phyloP scores from a whole-genome alignment of 176 grass and related monocot genomes.

The Paspalum vaginatum region DNA sequence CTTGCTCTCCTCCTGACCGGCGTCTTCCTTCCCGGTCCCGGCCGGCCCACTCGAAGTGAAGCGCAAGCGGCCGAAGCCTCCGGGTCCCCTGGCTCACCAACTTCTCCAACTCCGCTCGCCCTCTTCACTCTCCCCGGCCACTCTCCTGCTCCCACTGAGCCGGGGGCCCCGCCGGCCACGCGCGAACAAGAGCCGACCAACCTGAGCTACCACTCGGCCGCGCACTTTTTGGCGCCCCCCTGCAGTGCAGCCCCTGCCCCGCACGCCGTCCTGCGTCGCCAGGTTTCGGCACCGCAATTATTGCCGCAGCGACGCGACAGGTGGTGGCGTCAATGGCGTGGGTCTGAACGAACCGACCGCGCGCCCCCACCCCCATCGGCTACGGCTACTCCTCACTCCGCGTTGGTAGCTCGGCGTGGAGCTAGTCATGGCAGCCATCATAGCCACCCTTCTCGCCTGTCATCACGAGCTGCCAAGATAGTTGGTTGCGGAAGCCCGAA shows the following conservation, averaged over 20 bases:
- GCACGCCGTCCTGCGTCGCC: conserved; percentile 12
- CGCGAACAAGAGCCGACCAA: neutral
- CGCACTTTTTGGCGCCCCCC: conserved; percentile 1
- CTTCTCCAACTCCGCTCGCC: conserved; percentile 15
- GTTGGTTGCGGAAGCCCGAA: neutral
- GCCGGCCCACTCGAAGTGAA: neutral
- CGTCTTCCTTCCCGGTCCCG: neutral
- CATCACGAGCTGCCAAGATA: neutral
- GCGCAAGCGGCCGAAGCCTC: conserved; percentile 3
- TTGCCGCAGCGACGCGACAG: conserved; percentile 33
- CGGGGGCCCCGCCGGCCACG: neutral
- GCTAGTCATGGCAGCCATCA: conserved; percentile 32
- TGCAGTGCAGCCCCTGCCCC: neutral
- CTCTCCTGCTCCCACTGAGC: neutral
- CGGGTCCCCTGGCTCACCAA: conserved; percentile 29
- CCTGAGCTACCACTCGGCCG: neutral
- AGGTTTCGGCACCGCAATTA: conserved; percentile 10
- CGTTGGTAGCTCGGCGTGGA: neutral
- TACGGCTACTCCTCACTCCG: too few relatives aligned
- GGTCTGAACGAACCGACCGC: neutral
- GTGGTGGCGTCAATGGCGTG: conserved; percentile 39
- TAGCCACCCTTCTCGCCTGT: neutral
- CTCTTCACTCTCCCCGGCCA: neutral
- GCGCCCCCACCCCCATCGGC: neutral
- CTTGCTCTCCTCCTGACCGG: neutral